Conservation (phyloP, 495 filamentous ascomycete genomes). For the Neurospora sp. region DNA sequence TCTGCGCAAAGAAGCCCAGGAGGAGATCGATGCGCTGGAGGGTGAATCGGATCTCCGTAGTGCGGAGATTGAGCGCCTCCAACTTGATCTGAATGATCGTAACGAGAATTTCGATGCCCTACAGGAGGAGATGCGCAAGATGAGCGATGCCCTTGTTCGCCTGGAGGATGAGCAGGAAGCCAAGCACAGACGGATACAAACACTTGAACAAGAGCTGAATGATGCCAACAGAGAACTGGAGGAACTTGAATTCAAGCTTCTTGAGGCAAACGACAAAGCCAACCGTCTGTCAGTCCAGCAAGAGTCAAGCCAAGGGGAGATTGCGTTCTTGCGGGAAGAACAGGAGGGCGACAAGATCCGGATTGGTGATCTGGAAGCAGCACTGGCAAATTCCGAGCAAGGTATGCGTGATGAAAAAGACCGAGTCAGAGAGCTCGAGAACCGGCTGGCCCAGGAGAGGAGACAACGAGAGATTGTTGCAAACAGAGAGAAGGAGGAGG, state of each 20-base stretch:
- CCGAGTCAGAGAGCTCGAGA: constrained; percentile 65
- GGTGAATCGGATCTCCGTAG: constrained; percentile 62
- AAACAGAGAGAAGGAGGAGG: constrained; percentile 78
- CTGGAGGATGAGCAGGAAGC: constrained; percentile 78
- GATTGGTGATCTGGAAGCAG: constrained; percentile 83
- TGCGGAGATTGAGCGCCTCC: constrained; percentile 60
- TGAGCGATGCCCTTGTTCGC: constrained; percentile 72
- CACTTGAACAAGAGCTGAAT: constrained; percentile 63
- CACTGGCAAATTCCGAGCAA: constrained; percentile 62
- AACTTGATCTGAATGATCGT: constrained; percentile 56
- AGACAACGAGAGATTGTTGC: constrained; percentile 80
- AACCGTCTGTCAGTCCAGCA: constrained; percentile 80
- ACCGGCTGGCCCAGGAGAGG: constrained; percentile 64
- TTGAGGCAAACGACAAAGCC: constrained; percentile 74
- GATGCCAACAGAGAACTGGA: constrained; percentile 71
- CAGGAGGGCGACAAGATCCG: constrained; percentile 97
- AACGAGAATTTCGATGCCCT: constrained; percentile 76
- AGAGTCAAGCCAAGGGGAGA: constrained; percentile 86
- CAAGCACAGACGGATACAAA: constrained; percentile 50
- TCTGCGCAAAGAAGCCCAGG: constrained; percentile 68
- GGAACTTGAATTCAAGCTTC: constrained; percentile 60
- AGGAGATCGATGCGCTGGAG: constrained; percentile 75
- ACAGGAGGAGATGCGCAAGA: constrained; percentile 82
- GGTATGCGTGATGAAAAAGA: constrained; percentile 72
- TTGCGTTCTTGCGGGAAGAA: constrained; percentile 90